Percentiles rank a stretch among this genome's conserved stretches.
Evolutionary conservation across 805 yeast species (phyloP).

Genomic region (Candida patagonica): DNA sequence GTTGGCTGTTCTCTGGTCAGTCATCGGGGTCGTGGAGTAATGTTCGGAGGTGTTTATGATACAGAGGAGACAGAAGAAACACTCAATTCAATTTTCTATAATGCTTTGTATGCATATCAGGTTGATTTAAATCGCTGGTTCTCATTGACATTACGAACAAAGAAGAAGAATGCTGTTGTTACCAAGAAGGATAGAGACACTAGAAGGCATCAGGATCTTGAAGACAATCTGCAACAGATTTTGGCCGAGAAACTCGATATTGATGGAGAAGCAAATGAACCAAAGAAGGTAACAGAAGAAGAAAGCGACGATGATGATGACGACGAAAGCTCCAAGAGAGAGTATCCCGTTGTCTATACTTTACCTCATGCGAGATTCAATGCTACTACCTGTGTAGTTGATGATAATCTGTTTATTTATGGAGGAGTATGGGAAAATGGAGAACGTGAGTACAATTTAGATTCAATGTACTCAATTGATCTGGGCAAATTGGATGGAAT

Average conservation of each 20-base stretch:
- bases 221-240: slow-evolving; percentile 56
- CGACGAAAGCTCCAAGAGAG: slow-evolving; percentile 33
- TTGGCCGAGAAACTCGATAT: slow-evolving; percentile 24
- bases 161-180: slow-evolving; percentile 36
- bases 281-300: slow-evolving; percentile 29
- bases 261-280: slow-evolving; percentile 29
- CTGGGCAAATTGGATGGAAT: slow-evolving; percentile 81
- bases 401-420: slow-evolving; percentile 71
- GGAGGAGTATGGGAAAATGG: slow-evolving; percentile 90
- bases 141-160: slow-evolving; percentile 47
- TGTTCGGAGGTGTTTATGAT: slow-evolving; percentile 95
- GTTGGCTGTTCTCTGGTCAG: slow-evolving; percentile 88
- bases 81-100: slow-evolving; percentile 74
- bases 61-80: slow-evolving; percentile 92
- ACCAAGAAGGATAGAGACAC: slow-evolving; percentile 27
- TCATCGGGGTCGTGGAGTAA: slow-evolving; percentile 84
- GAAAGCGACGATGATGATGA: slow-evolving; percentile 17
- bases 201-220: slow-evolving; percentile 67
- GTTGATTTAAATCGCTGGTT: slow-evolving; percentile 86
- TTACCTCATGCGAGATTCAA: slow-evolving; percentile 88
- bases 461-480: slow-evolving; percentile 80
- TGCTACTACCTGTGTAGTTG: slow-evolving; percentile 74
- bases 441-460: slow-evolving; percentile 76
- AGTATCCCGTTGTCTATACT: slow-evolving; percentile 47
- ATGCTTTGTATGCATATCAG: slow-evolving; percentile 72